Base-by-base conservation (phyloP, 805 yeast genomes). In the Torulaspora maleeae region DNA sequence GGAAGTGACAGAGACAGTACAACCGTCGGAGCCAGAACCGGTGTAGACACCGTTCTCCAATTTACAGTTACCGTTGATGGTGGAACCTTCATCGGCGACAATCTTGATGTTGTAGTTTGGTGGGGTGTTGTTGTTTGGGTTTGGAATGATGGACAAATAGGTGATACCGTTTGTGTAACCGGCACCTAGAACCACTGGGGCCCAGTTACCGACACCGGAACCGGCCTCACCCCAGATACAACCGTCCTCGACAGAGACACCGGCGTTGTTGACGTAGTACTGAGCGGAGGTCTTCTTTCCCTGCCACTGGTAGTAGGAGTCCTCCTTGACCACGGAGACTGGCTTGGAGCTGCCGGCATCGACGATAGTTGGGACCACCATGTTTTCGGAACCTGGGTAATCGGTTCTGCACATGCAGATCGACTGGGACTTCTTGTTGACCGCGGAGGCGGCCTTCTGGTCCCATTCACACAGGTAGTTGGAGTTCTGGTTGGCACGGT, bases 351-450 rank as follows among this genome's bases (percentile, higher is more conserved):
- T 62, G 34, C 70, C 70, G 29, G 77, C 80, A 30, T 67, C 59
- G 46, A 82, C 78, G 52, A 78, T 73, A 49, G 87, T 81, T 61
- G 89, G 89, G 49, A 82, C 73, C 59, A 75, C 81, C 89, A 82
- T 82, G 70, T 82, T 82, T 72, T 82, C 89, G 43, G 88, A 78
- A 69, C 89, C 89, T 59, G 89, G 89, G 70, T 82, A 82, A 67
- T 82, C 89, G 51, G 89, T 82, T 74, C 86, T 77, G 68, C 89
- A 82, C 49, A 82, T 72, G 37, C 87, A 81, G 51, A 83, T 82
- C 36, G 71, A 69, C 48, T 77, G 62, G 51, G 59, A 59, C 45
- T 80, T 63, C 51, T 80, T 65, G 49, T 79, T 75, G 36, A 69
- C 73, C 47, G 80, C 83, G 42, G 60, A 56, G 42, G 86, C 85